phyloP scores from a whole-genome alignment of 2,329 filamentous ascomycete genomes.

The Trichoderma arundinaceum region DNA sequence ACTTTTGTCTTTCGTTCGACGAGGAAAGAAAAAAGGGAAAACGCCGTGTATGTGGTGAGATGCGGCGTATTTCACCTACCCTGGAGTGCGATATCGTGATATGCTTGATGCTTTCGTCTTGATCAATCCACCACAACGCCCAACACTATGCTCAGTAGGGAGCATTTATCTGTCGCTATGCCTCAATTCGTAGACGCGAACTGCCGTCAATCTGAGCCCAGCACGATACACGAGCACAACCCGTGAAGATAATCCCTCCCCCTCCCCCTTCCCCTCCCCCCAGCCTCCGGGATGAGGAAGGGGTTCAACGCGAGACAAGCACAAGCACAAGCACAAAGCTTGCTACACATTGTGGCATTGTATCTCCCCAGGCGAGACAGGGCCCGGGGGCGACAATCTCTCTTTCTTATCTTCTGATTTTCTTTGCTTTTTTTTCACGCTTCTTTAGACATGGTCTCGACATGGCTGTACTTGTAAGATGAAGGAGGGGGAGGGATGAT shows the following conservation, averaged over 20 bases:
- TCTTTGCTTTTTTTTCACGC: too few species aligned
- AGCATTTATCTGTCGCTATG: too few species aligned
- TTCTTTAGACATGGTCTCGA: neutral
- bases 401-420: too few species aligned
- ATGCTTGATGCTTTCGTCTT: too few species aligned
- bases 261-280: neutral
- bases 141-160: too few species aligned
- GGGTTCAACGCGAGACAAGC: neutral
- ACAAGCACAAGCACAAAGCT: slow-evolving; percentile 2
- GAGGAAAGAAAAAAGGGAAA: too few species aligned
- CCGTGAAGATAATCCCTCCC: neutral
- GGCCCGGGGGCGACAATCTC: slow-evolving; percentile 12
- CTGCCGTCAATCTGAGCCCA: neutral
- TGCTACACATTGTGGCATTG: neutral
- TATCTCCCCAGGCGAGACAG: slow-evolving; percentile 8
- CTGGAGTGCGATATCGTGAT: too few species aligned
- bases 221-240: slow-evolving; percentile 9
- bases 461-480: too few species aligned
- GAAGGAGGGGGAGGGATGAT: neutral
- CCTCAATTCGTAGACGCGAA: neutral
- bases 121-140: too few species aligned
- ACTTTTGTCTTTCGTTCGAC: too few species aligned
- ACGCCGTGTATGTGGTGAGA: too few species aligned
- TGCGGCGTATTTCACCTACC: too few species aligned
- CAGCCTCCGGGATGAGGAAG: neutral